Percentiles rank a stretch among this genome's conserved stretches.
Conservation (phyloP, 202 grass and related monocot genomes). For the Sporobolus alterniflorus region DNA sequence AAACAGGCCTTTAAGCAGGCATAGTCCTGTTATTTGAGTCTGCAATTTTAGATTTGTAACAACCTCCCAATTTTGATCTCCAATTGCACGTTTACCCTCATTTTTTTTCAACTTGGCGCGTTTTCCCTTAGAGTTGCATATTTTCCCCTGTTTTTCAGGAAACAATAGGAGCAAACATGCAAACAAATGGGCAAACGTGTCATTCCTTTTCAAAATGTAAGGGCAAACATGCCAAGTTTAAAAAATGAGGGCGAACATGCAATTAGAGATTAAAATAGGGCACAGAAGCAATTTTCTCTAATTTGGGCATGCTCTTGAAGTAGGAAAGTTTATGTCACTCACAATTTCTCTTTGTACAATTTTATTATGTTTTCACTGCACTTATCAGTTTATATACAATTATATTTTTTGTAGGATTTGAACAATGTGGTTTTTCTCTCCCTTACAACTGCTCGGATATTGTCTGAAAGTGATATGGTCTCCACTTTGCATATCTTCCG, state of each 20-base stretch:
- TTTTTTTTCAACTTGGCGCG: not conserved
- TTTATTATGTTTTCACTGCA: conserved; percentile 27
- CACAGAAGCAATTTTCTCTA: not conserved
- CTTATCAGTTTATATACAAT: conserved; percentile 7
- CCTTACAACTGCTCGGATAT: conserved; percentile 64
- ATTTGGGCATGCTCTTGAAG: not conserved
- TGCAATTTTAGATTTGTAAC: not conserved
- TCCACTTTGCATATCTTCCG: conserved; percentile 66
- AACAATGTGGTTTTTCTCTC: conserved; percentile 71
- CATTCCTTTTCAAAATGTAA: too few species aligned
- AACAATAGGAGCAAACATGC: too few species aligned
- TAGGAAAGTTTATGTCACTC: not conserved
- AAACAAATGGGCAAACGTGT: too few species aligned
- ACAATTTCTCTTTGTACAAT: not conserved
- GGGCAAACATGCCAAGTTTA: too few species aligned
- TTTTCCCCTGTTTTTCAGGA: too few species aligned
- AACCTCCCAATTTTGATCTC: not conserved
- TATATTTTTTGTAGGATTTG: conserved; percentile 60
- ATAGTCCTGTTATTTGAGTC: not conserved
- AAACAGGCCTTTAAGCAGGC: conserved; percentile 7
- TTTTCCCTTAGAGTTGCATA: too few species aligned
- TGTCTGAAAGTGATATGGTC: conserved; percentile 78
- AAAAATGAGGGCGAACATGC: too few species aligned
- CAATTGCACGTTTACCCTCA: not conserved
- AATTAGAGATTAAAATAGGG: too few species aligned